Conservation (phyloP, 2,329 filamentous ascomycete species). For the Trichoderma asperellum region DNA sequence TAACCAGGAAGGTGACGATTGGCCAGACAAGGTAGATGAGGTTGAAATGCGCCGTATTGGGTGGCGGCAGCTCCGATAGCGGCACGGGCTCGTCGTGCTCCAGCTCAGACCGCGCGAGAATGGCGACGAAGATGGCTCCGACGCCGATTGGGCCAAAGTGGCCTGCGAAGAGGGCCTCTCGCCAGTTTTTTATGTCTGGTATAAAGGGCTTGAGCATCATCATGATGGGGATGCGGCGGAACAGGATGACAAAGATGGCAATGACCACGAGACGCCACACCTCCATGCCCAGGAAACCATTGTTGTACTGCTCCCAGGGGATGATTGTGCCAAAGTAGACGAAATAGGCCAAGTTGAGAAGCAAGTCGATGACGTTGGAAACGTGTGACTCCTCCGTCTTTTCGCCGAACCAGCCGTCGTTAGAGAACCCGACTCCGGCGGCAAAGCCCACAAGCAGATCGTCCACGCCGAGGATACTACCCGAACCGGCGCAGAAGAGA, state of each 20-base stretch:
- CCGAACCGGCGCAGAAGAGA: slow-evolving; percentile 92
- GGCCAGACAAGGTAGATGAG: slow-evolving; percentile 92
- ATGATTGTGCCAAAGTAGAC: slow-evolving; percentile 98
- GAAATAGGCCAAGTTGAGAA: slow-evolving; percentile 97
- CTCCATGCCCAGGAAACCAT: slow-evolving; percentile 69
- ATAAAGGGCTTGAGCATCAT: slow-evolving; percentile 87
- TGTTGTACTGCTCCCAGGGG: slow-evolving; percentile 91
- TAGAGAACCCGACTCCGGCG: slow-evolving; percentile 97
- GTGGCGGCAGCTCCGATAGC: slow-evolving; percentile 61
- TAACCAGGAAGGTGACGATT: slow-evolving; percentile 90
- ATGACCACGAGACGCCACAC: slow-evolving; percentile 95
- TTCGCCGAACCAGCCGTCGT: slow-evolving; percentile 97
- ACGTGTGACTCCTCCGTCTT: slow-evolving; percentile 99
- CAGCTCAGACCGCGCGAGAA: slow-evolving; percentile 89
- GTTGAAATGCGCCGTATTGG: slow-evolving; percentile 61
- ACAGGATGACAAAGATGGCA: slow-evolving; percentile 90
- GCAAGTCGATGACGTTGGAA: slow-evolving; percentile 96
- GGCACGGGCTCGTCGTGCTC: slow-evolving; percentile 79
- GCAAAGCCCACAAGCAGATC: slow-evolving; percentile 94
- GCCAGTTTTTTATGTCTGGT: slow-evolving; percentile 97
- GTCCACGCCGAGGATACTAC: slow-evolving; percentile 87
- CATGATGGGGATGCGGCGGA: slow-evolving; percentile 96
- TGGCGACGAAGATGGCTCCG: slow-evolving; percentile 92
- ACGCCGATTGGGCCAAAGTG: slow-evolving; percentile 98
- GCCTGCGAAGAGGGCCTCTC: slow-evolving; percentile 92